A percentile compares a stretch with the other conserved stretches of the same genome.
Conservation (phyloP, 768 basidiomycete genomes). For the Mycena polygramma region DNA sequence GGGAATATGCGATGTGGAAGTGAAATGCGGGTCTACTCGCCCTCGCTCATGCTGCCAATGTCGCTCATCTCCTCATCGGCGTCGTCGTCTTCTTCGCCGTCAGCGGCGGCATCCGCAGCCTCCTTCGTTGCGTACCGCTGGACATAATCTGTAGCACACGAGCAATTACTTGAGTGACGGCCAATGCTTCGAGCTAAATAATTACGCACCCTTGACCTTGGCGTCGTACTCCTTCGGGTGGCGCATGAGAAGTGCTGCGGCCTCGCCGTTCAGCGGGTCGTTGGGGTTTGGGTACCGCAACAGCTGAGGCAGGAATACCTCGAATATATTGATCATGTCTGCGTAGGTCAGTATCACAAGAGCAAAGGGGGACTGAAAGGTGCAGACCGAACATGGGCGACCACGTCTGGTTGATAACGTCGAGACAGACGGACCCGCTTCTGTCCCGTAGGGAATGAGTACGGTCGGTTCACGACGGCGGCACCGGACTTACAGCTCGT, state of each 20-base stretch:
- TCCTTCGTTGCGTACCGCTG: conserved; percentile 94
- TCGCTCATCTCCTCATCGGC: conserved; percentile 92
- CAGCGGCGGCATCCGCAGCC: conserved; percentile 81
- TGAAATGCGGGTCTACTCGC: conserved; percentile 55
- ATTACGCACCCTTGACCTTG: conserved; percentile 86
- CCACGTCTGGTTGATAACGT: conserved; percentile 99
- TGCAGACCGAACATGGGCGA: conserved; percentile 98
- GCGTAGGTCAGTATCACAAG: conserved; percentile 15
- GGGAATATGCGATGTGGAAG: conserved; percentile 18
- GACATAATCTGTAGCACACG: conserved; percentile 85
- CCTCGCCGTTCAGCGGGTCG: conserved; percentile 98
- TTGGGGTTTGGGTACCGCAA: conserved; percentile 98
- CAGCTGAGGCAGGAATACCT: conserved; percentile 97
- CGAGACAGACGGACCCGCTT: conserved; percentile 97
- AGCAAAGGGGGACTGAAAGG: conserved; percentile 4
- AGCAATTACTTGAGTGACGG: conserved; percentile 1
- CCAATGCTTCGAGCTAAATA: neutral
- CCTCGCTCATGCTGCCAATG: conserved; percentile 84
- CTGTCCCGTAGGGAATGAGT: conserved; percentile 54
- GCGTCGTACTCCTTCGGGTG: conserved; percentile 96
- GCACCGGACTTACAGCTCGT: conserved; percentile 85
- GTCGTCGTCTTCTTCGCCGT: conserved; percentile 72
- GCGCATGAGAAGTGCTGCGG: conserved; percentile 96
- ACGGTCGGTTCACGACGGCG: conserved; percentile 6
- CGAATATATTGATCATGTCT: conserved; percentile 99